phyloP scores from a whole-genome alignment of 2,329 filamentous ascomycete genomes.

The Didymella lethalis region DNA sequence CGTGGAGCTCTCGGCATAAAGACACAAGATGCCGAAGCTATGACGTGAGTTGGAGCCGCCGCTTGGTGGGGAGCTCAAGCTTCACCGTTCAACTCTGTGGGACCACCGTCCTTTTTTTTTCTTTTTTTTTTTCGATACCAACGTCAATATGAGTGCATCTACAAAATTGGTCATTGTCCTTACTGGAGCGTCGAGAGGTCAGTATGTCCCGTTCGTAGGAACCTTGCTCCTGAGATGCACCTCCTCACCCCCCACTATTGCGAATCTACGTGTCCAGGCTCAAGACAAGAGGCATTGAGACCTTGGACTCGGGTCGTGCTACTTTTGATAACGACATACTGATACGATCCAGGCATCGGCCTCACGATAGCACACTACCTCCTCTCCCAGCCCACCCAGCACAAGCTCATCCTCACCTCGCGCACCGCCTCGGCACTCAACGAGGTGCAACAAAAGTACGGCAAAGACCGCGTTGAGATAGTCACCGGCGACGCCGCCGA shows the following conservation, averaged over 20 bases:
- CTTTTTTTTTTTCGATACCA: background rate
- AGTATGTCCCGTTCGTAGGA: background rate
- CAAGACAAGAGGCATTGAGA: background rate
- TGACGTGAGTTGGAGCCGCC: conserved; percentile 40
- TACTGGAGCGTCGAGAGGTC: conserved; percentile 71
- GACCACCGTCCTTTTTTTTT: background rate
- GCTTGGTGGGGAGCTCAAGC: conserved; percentile 26
- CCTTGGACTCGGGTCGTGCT: background rate
- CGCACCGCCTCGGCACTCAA: conserved; percentile 65
- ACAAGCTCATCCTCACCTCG: conserved; percentile 67
- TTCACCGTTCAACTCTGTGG: background rate
- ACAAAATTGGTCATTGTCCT: conserved; percentile 58
- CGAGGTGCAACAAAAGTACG: conserved; percentile 56
- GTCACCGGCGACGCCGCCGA: conserved; percentile 67
- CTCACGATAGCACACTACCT: conserved; percentile 67
- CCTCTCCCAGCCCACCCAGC: conserved; percentile 60
- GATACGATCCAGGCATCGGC: conserved; percentile 62
- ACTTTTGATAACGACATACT: background rate
- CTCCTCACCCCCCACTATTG: background rate
- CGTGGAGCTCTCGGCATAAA: conserved; percentile 15
- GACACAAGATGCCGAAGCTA: conserved; percentile 31
- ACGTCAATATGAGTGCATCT: conserved; percentile 34
- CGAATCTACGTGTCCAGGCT: background rate
- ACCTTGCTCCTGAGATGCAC: background rate
- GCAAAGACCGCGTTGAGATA: conserved; percentile 61